A percentile compares a stretch with the other conserved stretches of the same genome.
These are phyloP conservation scores for Pisolithus albus DNA, from an alignment of 768 basidiomycete genomes.

Conservation along the genomic window DNA sequence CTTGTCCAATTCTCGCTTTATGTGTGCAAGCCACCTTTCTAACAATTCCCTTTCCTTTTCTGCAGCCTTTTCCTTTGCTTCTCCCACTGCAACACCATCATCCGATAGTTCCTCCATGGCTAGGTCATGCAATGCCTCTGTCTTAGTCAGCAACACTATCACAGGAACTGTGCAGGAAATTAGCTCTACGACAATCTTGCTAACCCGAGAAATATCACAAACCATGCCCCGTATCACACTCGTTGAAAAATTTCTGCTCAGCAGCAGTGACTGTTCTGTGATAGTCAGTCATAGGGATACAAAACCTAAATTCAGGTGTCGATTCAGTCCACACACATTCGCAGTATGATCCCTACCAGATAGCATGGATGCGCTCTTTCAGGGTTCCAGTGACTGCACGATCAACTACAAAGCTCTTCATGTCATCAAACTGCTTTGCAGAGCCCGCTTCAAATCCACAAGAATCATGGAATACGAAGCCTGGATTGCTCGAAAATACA, in stretches of 20 bases:
- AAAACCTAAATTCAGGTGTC: slow-evolving; percentile 28
- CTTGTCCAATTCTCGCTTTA: too few relatives aligned
- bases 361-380: slow-evolving; percentile 30
- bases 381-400: slow-evolving; percentile 12
- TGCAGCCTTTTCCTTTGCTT: slow-evolving; percentile 10
- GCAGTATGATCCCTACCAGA: slow-evolving; percentile 25
- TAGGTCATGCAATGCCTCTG: slow-evolving; percentile 24
- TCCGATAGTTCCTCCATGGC: slow-evolving; percentile 11
- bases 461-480: slow-evolving; percentile 39
- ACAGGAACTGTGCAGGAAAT: slow-evolving; percentile 27
- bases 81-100: slow-evolving; percentile 6
- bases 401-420: slow-evolving; percentile 27
- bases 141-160: slow-evolving; percentile 34
- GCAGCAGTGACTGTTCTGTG: slow-evolving; percentile 20
- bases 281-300: slow-evolving; percentile 24
- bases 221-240: slow-evolving; percentile 12
- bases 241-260: slow-evolving; percentile 28
- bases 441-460: slow-evolving; percentile 34
- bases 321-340: not conserved
- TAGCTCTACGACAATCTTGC: not conserved
- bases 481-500: slow-evolving; percentile 24
- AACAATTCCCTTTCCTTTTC: slow-evolving; percentile 10
- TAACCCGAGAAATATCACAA: not conserved
- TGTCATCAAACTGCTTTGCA: slow-evolving; percentile 20
- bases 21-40: not conserved